Evolutionary conservation across 116 monocot genomes (phyloP).

Genomic region (Iris pallida): DNA sequence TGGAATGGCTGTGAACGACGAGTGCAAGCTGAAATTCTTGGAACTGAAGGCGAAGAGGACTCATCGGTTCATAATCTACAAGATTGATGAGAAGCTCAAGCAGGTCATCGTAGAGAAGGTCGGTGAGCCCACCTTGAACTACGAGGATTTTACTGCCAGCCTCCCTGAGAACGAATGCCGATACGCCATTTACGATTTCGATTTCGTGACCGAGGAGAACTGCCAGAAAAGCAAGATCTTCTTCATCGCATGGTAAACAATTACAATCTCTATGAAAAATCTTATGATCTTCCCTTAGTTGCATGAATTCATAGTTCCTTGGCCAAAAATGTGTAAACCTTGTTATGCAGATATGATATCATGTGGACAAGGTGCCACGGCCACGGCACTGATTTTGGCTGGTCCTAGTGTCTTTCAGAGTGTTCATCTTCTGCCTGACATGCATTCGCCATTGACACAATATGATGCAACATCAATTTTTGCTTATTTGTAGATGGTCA

Average conservation of each 20-base stretch:
- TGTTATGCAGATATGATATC: too few species aligned
- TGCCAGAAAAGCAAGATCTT: slow-evolving; percentile 94
- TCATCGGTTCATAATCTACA: slow-evolving; percentile 58
- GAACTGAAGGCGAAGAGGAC: slow-evolving; percentile 74
- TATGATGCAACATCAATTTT: too few species aligned
- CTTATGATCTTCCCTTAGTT: background rate
- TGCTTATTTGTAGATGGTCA: too few species aligned
- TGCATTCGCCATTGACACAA: too few species aligned
- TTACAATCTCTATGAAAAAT: background rate
- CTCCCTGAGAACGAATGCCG: slow-evolving; percentile 63
- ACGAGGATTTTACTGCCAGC: slow-evolving; percentile 63
- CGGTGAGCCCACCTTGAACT: slow-evolving; percentile 54
- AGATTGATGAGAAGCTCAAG: slow-evolving; percentile 71
- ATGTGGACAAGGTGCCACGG: background rate
- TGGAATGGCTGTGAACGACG: slow-evolving; percentile 76
- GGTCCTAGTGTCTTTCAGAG: too few species aligned
- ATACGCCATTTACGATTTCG: slow-evolving; percentile 67
- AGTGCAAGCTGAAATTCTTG: slow-evolving; percentile 67
- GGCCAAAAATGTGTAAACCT: background rate
- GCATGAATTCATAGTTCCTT: background rate
- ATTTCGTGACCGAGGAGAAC: slow-evolving; percentile 72
- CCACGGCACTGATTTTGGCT: too few species aligned
- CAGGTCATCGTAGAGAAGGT: slow-evolving; percentile 65
- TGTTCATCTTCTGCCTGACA: too few species aligned
- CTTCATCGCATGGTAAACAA: slow-evolving; percentile 61